Evolutionary conservation across 306 rosid species (phyloP).

Genomic region (Citrullus mucosospermus): DNA sequence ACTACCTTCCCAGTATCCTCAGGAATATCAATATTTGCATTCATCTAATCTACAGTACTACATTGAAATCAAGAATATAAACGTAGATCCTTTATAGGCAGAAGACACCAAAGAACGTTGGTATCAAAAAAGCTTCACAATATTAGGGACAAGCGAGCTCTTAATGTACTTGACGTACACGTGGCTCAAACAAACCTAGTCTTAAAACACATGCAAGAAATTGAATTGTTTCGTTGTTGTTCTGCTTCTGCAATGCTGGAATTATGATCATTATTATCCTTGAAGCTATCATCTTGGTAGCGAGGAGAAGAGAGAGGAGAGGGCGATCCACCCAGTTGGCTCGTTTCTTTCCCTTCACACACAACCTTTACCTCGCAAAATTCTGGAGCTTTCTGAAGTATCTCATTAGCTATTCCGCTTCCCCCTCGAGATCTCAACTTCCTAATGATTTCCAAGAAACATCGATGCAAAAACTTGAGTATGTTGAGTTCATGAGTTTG

Average conservation of each 20-base stretch:
- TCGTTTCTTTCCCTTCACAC: conserved; percentile 54
- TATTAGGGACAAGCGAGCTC: neutral
- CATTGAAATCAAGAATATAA: neutral
- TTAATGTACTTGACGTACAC: neutral
- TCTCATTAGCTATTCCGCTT: conserved; percentile 44
- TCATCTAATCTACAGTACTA: neutral
- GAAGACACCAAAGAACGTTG: neutral
- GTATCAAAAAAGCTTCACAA: neutral
- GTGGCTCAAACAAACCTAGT: conserved; percentile 13
- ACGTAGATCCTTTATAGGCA: neutral
- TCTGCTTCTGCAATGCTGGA: conserved; percentile 19
- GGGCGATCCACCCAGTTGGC: conserved; percentile 12
- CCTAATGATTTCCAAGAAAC: conserved; percentile 21
- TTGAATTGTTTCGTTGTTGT: conserved; percentile 18
- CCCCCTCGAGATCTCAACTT: conserved; percentile 39
- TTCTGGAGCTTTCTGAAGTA: conserved; percentile 42
- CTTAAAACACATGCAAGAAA: conserved; percentile 56
- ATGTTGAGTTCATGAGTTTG: neutral
- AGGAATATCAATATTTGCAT: neutral
- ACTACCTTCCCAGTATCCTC: neutral
- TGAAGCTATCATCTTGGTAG: conserved; percentile 4
- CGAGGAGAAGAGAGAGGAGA: conserved; percentile 11
- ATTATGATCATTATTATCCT: neutral
- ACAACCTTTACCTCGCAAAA: conserved; percentile 46
- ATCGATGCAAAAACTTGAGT: neutral